Base-by-base conservation (phyloP, 108 stramenopile genomes). In the Cyclotella baltica region DNA sequence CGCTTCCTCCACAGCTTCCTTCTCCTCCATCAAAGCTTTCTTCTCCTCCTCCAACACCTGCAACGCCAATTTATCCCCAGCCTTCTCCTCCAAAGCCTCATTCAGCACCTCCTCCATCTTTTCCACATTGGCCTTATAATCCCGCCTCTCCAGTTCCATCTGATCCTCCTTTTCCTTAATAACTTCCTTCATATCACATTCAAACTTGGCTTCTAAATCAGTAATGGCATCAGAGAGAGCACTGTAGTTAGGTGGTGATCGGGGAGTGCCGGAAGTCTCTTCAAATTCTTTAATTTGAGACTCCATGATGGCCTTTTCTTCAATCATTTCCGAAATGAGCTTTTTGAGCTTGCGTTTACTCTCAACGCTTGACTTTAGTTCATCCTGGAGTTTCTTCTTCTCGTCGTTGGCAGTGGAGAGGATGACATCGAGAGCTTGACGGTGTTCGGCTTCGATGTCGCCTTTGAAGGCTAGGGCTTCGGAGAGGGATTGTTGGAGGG, bases 111-210 rank as follows among this genome's bases (percentile, higher is more conserved):
- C 28, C 16, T 50, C 47, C 37, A 67, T 8, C 20, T 36, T 22
- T 5, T 48, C 38, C 0, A 38, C 55, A 1, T 2, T 30, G 3
- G 25, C 0, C 10, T 70, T 37, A 18, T 70, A 55, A 16, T 25
- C 27, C 15, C 57, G 47, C 27, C 62, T 53, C 23, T 72, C 51
- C 19, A 40, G 40, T 48, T 61, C 40, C 35, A 72, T 20, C 43
- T 72, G 46, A 33, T 62, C 58, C 0, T 72, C 71, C 29, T 72
- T 72, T 30, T 72, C 71, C n/a, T 48, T 72, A 9, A 33, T 72
- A 23, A 62, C 35, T 19, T 48, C 57, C 20, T 72, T 34, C 43
- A 72, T 19, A 47, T 72, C 71, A 4, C 29, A 19, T 18, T 59
- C 57, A 53, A 72, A 72, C n/a, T 72, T 72, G 0, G 43, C 71